phyloP scores from a whole-genome alignment of 2,329 filamentous ascomycete species.

The Cladosporium sp. region DNA sequence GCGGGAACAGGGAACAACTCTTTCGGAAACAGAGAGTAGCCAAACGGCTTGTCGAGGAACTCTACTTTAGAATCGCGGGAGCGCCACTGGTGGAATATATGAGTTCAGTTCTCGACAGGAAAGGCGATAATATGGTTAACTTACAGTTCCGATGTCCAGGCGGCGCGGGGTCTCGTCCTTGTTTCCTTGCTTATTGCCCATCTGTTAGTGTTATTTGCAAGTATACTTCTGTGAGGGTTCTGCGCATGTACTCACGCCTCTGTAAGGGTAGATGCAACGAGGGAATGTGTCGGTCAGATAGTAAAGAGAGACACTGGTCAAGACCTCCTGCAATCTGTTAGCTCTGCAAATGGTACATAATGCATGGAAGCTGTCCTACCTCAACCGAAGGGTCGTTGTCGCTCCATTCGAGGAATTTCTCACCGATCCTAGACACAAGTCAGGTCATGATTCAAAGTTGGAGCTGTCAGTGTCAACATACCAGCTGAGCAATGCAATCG shows the following conservation, averaged over 20 bases:
- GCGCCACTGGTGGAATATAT: not conserved
- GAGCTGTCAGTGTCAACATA: not conserved
- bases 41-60: conserved; percentile 39
- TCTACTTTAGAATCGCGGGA: conserved; percentile 11
- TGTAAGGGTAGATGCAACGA: conserved; percentile 48
- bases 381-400: conserved; percentile 40
- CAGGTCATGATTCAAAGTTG: not conserved
- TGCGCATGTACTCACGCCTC: conserved; percentile 24
- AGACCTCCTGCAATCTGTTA: conserved; percentile 33
- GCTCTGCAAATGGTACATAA: not conserved
- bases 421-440: conserved; percentile 42
- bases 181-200: not conserved
- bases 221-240: not conserved
- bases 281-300: conserved; percentile 52
- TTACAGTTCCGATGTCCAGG: not conserved
- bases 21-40: conserved; percentile 42
- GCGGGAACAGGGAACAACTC: conserved; percentile 38
- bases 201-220: not conserved
- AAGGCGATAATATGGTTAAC: not conserved
- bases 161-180: not conserved
- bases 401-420: conserved; percentile 53
- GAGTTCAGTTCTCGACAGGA: not conserved
- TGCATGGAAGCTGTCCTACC: conserved; percentile 11
- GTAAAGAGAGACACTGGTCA: conserved; percentile 48
- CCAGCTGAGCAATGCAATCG: conserved; percentile 56